Conservation (phyloP, 805 yeast genomes). For the Nakazawaea ernobii region DNA sequence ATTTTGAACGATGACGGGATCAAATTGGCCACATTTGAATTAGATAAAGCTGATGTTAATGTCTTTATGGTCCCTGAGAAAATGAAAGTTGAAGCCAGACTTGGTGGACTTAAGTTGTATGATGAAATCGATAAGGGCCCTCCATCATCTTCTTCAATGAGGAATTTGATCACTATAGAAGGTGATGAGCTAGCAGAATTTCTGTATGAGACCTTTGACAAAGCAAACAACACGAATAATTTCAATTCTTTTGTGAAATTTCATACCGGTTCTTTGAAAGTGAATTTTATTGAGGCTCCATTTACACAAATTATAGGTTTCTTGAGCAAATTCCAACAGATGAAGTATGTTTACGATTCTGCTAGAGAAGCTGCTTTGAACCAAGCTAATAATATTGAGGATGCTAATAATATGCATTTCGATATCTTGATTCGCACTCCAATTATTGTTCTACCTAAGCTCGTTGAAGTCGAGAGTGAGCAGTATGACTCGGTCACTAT, state of each 20-base stretch:
- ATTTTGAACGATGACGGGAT: conserved; percentile 80
- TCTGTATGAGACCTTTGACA: conserved; percentile 75
- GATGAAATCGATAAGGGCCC: conserved; percentile 72
- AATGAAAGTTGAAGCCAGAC: conserved; percentile 60
- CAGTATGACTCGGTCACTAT: conserved; percentile 59
- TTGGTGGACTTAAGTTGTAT: conserved; percentile 74
- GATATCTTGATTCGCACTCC: conserved; percentile 78
- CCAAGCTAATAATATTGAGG: conserved; percentile 60
- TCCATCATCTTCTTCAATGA: conserved; percentile 49
- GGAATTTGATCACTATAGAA: conserved; percentile 71
- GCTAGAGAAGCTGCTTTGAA: conserved; percentile 86
- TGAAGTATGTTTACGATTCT: conserved; percentile 85
- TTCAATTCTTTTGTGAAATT: conserved; percentile 56
- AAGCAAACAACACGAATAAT: conserved; percentile 37
- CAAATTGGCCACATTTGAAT: conserved; percentile 69
- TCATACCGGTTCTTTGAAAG: conserved; percentile 66
- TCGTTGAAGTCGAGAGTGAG: conserved; percentile 33
- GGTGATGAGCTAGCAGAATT: conserved; percentile 77
- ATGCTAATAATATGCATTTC: conserved; percentile 58
- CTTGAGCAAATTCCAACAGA: conserved; percentile 66
- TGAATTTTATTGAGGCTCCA: conserved; percentile 80
- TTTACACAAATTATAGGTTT: conserved; percentile 61
- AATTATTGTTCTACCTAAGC: conserved; percentile 68
- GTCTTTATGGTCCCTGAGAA: conserved; percentile 70
- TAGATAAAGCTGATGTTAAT: conserved; percentile 66